Evolutionary conservation across 306 rosid species (phyloP).

Genomic region (Vigna reflexopilosa): DNA sequence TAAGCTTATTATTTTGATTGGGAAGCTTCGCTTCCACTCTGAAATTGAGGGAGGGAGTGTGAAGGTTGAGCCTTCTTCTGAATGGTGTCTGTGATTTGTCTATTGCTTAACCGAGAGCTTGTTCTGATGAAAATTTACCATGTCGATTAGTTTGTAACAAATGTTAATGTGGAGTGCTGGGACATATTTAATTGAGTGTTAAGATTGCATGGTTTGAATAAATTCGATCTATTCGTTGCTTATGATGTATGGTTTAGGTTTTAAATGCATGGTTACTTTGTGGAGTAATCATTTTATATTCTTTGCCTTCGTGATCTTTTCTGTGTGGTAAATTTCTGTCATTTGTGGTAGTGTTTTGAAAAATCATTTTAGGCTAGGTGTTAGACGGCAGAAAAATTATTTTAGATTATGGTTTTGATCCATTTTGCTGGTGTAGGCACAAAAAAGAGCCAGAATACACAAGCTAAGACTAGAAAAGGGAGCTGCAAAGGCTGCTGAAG

Average conservation of each 20-base stretch:
- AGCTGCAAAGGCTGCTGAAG: constrained; percentile 91
- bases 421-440: constrained; percentile 55
- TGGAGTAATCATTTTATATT: neutral
- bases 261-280: neutral
- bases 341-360: neutral
- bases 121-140: neutral
- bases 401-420: constrained; percentile 20
- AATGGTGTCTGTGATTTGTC: neutral
- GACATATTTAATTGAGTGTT: neutral
- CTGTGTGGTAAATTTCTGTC: constrained; percentile 12
- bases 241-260: neutral
- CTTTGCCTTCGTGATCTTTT: neutral
- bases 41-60: neutral
- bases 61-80: neutral
- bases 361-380: neutral
- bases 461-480: constrained; percentile 83
- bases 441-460: constrained; percentile 91
- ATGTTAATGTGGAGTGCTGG: neutral
- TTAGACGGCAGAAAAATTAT: neutral
- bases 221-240: neutral
- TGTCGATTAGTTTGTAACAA: neutral
- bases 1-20: neutral
- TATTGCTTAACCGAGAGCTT: neutral
- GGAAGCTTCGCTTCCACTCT: neutral
- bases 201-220: constrained; percentile 6